Evolutionary conservation across 257 asterid genomes (phyloP), one percentile per base, ranked within the genome.

Genomic region (Phtheirospermum japonicum): DNA sequence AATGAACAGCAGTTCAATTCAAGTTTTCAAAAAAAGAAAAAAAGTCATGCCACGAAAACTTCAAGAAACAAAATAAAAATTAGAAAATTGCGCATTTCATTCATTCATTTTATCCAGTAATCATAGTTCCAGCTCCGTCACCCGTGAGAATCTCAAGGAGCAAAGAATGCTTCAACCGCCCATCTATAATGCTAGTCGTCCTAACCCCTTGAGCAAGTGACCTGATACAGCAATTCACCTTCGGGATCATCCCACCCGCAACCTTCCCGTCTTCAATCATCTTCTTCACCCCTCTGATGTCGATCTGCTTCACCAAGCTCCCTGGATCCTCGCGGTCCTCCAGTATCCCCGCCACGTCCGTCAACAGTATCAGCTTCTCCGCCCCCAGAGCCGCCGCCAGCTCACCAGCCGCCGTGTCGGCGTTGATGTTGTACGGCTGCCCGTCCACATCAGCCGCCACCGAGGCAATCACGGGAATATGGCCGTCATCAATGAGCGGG

Each of bases 281-380:
- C 54, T 20, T 19, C 54, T 48, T 48, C 54, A 48, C 54, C 54
- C 54, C 54, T 18, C 16, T 48, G 8, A 48, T 48, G 5, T 48
- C 54, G 7, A 48, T 48, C 19, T 48, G 26, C 54, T 17, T 48
- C 26, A 48, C 54, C 54, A 48, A 18, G 28, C 54, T 48, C 12
- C 28, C 28, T 4, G 54, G 54, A 18, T 48, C 54, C 19, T 48
- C 54, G 1, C 54, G 54, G 5, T 48, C 19, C 54, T 48, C 54
- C 54, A 48, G 28, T 48, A 48, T 48, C 54, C 54, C 54, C 26
- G 54, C 54, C 28, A 48, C 54, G 19, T 48, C 54, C 1, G 54
- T 48, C 54, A 48, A 18, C 54, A 48, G 54, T 48, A 48, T 48
- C 54, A 48, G 19, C 54, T 48, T 48, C 54, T 48, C 54, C 19